Percentiles rank a stretch among this genome's conserved stretches.
Conservation (phyloP, 305 asterid genomes). For the Ajuga reptans region DNA sequence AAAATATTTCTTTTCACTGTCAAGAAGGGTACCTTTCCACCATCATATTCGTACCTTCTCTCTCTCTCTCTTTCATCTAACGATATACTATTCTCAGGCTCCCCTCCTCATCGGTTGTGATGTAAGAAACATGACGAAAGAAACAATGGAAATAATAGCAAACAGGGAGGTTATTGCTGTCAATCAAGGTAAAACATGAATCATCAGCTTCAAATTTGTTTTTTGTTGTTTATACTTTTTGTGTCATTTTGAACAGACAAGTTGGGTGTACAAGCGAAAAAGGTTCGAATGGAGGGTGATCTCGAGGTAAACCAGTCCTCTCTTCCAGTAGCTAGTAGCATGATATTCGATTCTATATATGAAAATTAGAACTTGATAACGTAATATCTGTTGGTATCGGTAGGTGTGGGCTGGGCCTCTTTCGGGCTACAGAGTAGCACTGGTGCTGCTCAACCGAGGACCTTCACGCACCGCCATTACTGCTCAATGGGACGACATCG, state of each 20-base stretch:
- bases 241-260: slow-evolving; percentile 35
- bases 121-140: slow-evolving; percentile 50
- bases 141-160: slow-evolving; percentile 49
- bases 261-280: slow-evolving; percentile 70
- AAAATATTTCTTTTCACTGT: background rate
- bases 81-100: slow-evolving; percentile 36
- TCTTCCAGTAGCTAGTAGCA: background rate
- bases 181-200: slow-evolving; percentile 52
- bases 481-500: slow-evolving; percentile 79
- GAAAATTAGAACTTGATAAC: background rate
- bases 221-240: background rate
- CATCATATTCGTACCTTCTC: background rate
- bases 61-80: too few relatives aligned
- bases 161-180: slow-evolving; percentile 72
- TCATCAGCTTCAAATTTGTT: background rate
- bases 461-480: slow-evolving; percentile 29
- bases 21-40: background rate
- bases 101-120: slow-evolving; percentile 92
- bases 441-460: slow-evolving; percentile 66
- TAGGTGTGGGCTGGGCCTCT: slow-evolving; percentile 91
- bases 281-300: slow-evolving; percentile 73
- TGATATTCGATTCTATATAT: background rate
- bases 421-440: slow-evolving; percentile 52
- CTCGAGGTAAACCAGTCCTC: slow-evolving; percentile 48
- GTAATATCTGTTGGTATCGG: background rate